Conservation (phyloP, 179 eudicot genomes). For the Nepenthes alata region DNA sequence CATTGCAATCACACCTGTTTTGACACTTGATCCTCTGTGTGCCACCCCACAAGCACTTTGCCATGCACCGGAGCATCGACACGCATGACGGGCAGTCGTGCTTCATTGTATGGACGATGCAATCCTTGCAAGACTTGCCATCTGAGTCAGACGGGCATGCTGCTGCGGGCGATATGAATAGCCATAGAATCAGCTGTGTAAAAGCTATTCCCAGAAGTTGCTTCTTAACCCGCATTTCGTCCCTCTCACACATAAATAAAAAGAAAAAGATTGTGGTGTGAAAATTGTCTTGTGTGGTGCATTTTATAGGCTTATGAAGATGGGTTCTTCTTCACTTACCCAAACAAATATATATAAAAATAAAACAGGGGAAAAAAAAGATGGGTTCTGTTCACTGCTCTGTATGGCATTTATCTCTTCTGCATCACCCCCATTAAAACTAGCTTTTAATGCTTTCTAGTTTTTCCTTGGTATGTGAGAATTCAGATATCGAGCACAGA, state of each 20-base stretch:
- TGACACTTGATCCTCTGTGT: neutral
- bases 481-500: neutral
- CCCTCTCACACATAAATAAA: neutral
- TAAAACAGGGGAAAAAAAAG: too few relatives aligned
- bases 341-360: too few relatives aligned
- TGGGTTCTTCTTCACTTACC: too few relatives aligned
- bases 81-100: conserved; percentile 51
- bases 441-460: neutral
- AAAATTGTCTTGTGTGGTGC: neutral
- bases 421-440: neutral
- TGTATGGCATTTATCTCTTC: too few relatives aligned
- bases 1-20: conserved; percentile 6
- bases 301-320: neutral
- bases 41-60: conserved; percentile 9
- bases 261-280: too few relatives aligned
- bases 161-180: conserved; percentile 12
- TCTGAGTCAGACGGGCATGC: conserved; percentile 42
- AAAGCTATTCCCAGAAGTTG: neutral
- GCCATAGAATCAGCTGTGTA: conserved; percentile 19
- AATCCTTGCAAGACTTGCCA: conserved; percentile 34
- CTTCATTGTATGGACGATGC: conserved; percentile 45
- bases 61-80: conserved; percentile 7
- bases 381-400: too few relatives aligned
- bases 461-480: conserved; percentile 1
- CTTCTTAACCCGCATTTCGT: conserved; percentile 10